Conservation (phyloP, 305 asterid species). For the Fraxinus angustifolia region DNA sequence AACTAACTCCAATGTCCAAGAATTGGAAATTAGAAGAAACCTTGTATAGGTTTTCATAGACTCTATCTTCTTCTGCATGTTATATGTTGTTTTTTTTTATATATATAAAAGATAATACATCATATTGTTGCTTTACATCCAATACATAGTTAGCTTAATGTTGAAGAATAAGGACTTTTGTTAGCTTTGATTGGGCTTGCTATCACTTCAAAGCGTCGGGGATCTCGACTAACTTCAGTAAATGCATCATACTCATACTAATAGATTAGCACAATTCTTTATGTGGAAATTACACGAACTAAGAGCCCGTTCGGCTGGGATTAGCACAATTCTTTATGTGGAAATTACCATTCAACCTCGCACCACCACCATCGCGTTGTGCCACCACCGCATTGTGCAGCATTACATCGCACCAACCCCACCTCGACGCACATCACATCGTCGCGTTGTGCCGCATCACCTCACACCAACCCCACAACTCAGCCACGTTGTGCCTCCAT, state of each 20-base stretch:
- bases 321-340: too few species aligned
- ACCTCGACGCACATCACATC: not conserved
- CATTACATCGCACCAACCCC: not conserved
- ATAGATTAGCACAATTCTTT: not conserved
- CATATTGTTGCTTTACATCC: not conserved
- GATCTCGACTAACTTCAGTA: not conserved
- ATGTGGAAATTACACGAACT: not conserved
- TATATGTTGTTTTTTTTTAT: not conserved
- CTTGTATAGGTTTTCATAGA: slow-evolving; percentile 1
- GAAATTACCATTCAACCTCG: not conserved
- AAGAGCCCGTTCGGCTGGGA: too few species aligned
- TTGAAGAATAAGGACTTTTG: slow-evolving; percentile 6
- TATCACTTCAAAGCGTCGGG: slow-evolving; percentile 16
- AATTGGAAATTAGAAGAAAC: not conserved
- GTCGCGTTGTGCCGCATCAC: not conserved
- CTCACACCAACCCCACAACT: not conserved
- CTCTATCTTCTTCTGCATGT: slow-evolving; percentile 16
- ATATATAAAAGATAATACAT: not conserved
- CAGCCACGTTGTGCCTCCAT: not conserved
- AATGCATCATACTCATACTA: not conserved
- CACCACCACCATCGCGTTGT: not conserved
- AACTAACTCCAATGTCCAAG: not conserved
- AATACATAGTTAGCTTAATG: slow-evolving; percentile 20
- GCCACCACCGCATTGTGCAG: not conserved
- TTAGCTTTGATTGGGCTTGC: slow-evolving; percentile 15